phyloP scores from a whole-genome alignment of 805 yeast species.

The Wickerhamiella kazuoi region DNA sequence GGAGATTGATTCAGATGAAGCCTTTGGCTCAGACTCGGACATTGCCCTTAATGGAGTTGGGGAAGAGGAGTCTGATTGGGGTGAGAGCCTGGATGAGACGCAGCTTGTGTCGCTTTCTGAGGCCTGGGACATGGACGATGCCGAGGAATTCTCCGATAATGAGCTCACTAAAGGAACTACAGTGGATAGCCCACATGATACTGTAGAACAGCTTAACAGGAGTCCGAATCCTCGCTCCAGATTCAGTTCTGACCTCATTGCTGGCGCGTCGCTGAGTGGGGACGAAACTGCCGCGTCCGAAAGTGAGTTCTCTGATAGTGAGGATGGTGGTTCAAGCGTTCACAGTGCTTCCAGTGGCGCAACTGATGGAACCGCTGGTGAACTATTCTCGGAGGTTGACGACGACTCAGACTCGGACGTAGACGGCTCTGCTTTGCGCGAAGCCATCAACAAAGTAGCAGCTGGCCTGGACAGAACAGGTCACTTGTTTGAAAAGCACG shows the following conservation, averaged over 20 bases:
- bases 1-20: constrained; percentile 70
- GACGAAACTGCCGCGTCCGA: background rate
- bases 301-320: constrained; percentile 3
- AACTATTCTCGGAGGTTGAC: background rate
- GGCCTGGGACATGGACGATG: constrained; percentile 73
- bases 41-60: constrained; percentile 34
- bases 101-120: constrained; percentile 66
- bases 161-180: background rate
- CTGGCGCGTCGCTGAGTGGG: background rate
- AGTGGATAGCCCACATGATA: background rate
- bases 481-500: constrained; percentile 13
- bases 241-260: background rate
- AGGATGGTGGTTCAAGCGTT: constrained; percentile 5
- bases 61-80: constrained; percentile 41
- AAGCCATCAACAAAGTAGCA: background rate
- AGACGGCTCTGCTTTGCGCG: constrained; percentile 16
- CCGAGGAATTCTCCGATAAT: constrained; percentile 17
- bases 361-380: constrained; percentile 9
- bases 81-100: constrained; percentile 57
- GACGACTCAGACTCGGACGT: constrained; percentile 12
- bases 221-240: background rate
- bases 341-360: no score
- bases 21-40: constrained; percentile 58
- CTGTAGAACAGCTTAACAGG: no score
- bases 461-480: constrained; percentile 6